Base-by-base conservation (phyloP, 2,329 filamentous ascomycete genomes). In the Ceratocystis cacaofunesta region DNA sequence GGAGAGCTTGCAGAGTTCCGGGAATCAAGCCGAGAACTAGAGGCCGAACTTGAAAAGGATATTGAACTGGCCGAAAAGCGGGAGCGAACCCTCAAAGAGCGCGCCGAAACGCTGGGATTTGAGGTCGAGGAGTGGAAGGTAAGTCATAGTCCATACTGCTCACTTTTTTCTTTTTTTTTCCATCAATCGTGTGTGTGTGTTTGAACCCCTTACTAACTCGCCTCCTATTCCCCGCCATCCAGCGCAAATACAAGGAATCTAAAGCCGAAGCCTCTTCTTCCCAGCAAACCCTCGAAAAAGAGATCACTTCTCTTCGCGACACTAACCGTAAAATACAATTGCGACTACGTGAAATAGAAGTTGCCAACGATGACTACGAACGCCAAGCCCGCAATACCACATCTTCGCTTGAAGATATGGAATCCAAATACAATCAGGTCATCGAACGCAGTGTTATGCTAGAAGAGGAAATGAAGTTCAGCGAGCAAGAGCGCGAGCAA, bases 111-210 rank as follows among this genome's bases (percentile, higher is more conserved):
- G 46, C 76, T 95, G 69, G 85, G 82, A 62, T 99, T 90, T 72
- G 92, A 97, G 75, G 92, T 94, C 0, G 91, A 97, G 67, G 94
- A 99, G 77, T 99, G 94, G 94, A 97, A 97, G 86, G 91, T 92
- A 78, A 75, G 83, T n/a, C 7, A 36, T 32, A 48, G 6, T n/a
- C 8, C 25, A 32, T 7, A 32, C 30, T 41, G 36, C n/a, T 22
- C 48, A 3, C 22, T 46, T 61, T 22, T 30, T 48, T 8, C 7
- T 43, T 7, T 30, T 48, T 8, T 17, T 43, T 7, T 1, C 30
- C 6, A 7, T 32, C 6, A 32, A 28, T 48, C 22, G 5, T 25
- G 30, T 58, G 17, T 58, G 17, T 62, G 28, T 48, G 52, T 8
- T 65, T 22, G 30, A 64, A 67, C 62, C 25, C 22, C 44, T 63